Evolutionary conservation across 495 filamentous ascomycete genomes (phyloP), one percentile per base, ranked within the genome.

Genomic region (Aspergillus asperescens): DNA sequence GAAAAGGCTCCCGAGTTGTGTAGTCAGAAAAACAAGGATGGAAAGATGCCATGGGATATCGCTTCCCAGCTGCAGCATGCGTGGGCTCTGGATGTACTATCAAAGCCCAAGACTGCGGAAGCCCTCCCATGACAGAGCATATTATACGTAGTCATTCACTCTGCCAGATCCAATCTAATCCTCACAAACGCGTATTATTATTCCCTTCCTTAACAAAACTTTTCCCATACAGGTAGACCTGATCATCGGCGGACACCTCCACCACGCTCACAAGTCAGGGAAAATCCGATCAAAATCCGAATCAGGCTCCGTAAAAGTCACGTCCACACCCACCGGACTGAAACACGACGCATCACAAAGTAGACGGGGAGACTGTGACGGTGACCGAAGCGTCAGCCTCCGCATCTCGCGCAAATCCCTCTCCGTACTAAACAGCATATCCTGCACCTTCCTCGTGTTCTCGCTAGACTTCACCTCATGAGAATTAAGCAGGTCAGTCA

Each of bases 401-500:
- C 52, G 18, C 27, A 52, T 16, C 22, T 8, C 9, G 28, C 50
- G 34, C 27, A 47, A 13, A 20, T 51, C 52, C 22, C 37, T 20
- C 42, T 59, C 47, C 19, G 46, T 55, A 23, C 52, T 25, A 48
- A 59, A 48, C 22, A 55, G 44, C 10, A 50, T 25, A 42, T 55
- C 39, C 40, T 61, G 58, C 19, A 58, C 46, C 12, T 48, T 48
- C 9, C 56, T 29, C 5, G 47, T 51, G 4, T 41, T 40, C 6
- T 31, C 22, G 13, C 41, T 41, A 0, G 23, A 19, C 32, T 46
- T 54, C 10, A 54, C 51, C 3, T 47, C 32, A 4, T 19, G 39
- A 16, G 44, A 52, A 28, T 54, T 58, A 2, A 58, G 46, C 7
- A 58, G 32, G n/a, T 50, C 50, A 12, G 50, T 58, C 40, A 58